phyloP scores from a whole-genome alignment of 177 flowering plant genomes.

The Vitis hybrid region DNA sequence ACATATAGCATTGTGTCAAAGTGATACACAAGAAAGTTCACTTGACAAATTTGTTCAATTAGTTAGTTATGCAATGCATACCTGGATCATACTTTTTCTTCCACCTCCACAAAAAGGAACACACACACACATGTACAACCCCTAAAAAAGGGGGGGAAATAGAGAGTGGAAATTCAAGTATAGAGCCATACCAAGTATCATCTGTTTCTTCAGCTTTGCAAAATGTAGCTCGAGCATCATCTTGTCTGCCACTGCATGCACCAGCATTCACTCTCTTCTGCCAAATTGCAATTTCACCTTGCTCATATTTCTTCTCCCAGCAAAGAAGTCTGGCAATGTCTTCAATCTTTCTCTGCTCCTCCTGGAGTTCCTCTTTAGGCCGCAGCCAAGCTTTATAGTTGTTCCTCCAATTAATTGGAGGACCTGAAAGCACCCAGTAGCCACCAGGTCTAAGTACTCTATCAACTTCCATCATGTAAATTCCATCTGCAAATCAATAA shows the following conservation, averaged over 20 bases:
- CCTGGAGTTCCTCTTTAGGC: conserved; percentile 74
- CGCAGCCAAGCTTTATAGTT: conserved; percentile 82
- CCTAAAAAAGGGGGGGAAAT: no score
- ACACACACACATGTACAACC: no score
- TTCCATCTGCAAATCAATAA: conserved; percentile 57
- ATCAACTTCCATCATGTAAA: conserved; percentile 89
- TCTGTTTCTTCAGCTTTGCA: conserved; percentile 59
- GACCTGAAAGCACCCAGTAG: conserved; percentile 92
- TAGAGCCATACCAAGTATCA: conserved; percentile 79
- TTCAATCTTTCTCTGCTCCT: conserved; percentile 83
- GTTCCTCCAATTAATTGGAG: conserved; percentile 87
- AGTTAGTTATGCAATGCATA: no score
- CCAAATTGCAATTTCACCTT: conserved; percentile 85
- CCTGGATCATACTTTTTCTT: no score
- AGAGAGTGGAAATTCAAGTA: not conserved
- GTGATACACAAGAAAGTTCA: no score
- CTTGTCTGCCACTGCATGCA: conserved; percentile 54
- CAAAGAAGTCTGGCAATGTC: conserved; percentile 75
- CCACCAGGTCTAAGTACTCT: conserved; percentile 96
- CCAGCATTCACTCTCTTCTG: conserved; percentile 62
- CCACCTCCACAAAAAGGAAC: no score
- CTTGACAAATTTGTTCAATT: no score
- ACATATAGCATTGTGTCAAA: no score
- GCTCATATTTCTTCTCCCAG: conserved; percentile 87
- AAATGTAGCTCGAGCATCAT: conserved; percentile 33